Evolutionary conservation across 163 green algal genomes (phyloP).

Genomic region (Chloromonas sp.): DNA sequence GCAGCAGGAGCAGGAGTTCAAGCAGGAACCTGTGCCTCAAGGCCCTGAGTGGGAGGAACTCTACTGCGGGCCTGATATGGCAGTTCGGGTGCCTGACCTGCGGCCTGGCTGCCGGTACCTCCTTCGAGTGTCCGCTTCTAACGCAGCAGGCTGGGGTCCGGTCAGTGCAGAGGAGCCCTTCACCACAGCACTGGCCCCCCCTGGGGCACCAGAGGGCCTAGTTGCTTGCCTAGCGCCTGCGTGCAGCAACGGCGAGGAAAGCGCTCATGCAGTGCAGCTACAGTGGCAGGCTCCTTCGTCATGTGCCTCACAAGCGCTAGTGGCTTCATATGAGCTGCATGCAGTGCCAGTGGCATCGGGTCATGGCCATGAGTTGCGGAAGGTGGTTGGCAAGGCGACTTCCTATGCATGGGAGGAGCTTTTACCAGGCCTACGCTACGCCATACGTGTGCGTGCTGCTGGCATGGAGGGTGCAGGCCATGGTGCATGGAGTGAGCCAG

Average conservation of each 20-base stretch:
- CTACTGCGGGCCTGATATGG: not conserved
- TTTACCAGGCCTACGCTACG: conserved; percentile 24
- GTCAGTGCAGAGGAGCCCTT: conserved; percentile 21
- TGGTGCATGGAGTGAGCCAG: conserved; percentile 44
- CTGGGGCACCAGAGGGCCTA: conserved; percentile 19
- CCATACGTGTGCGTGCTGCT: conserved; percentile 44
- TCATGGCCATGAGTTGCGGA: not conserved
- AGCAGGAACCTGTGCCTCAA: not conserved
- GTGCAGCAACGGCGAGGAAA: too few relatives aligned
- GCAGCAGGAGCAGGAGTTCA: not conserved
- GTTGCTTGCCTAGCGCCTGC: too few relatives aligned
- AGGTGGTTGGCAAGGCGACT: not conserved
- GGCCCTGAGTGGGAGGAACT: not conserved
- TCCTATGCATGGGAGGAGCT: conserved; percentile 14
- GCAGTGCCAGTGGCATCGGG: not conserved
- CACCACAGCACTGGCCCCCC: conserved; percentile 31
- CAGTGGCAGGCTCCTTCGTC: not conserved
- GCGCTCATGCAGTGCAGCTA: not conserved
- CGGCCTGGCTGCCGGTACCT: not conserved
- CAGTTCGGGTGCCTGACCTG: not conserved
- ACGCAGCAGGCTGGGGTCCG: conserved; percentile 2
- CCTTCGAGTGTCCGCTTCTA: not conserved
- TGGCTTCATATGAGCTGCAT: not conserved
- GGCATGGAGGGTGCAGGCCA: conserved; percentile 51
- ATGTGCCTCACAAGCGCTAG: not conserved